phyloP scores from a whole-genome alignment of 2,329 filamentous ascomycete species.

The Verticillium isaacii region DNA sequence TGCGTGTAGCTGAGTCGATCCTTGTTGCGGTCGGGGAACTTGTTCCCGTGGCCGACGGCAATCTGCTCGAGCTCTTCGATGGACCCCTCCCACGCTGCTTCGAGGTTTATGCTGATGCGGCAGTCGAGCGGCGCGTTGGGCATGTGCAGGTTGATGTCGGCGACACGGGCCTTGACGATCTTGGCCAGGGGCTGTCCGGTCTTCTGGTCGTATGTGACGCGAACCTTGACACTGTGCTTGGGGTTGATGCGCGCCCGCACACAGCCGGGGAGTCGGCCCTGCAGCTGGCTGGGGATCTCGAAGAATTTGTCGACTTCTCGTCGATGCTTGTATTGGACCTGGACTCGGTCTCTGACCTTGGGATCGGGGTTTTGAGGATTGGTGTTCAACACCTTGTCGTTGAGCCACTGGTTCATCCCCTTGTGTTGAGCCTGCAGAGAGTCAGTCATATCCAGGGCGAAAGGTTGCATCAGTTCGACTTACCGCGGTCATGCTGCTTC shows the following conservation, averaged over 20 bases:
- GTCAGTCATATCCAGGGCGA: background rate
- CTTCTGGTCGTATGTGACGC: slow-evolving; percentile 73
- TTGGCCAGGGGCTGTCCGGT: slow-evolving; percentile 66
- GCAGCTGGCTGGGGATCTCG: slow-evolving; percentile 59
- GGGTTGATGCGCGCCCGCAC: slow-evolving; percentile 57
- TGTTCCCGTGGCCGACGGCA: slow-evolving; percentile 29
- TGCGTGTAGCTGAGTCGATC: slow-evolving; percentile 90
- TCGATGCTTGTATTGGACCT: slow-evolving; percentile 76
- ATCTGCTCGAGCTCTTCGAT: slow-evolving; percentile 48
- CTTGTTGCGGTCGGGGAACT: slow-evolving; percentile 66
- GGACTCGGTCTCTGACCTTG: slow-evolving; percentile 41
- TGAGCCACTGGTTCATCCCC: slow-evolving; percentile 79
- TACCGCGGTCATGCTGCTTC: slow-evolving; percentile 88
- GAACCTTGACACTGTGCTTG: slow-evolving; percentile 56
- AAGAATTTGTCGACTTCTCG: slow-evolving; percentile 82
- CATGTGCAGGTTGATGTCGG: slow-evolving; percentile 82
- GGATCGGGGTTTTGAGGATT: slow-evolving; percentile 47
- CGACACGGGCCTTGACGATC: slow-evolving; percentile 88
- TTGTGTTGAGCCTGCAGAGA: slow-evolving; percentile 67
- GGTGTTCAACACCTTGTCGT: slow-evolving; percentile 58
- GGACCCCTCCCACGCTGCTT: slow-evolving; percentile 79
- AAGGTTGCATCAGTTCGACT: slow-evolving; percentile 19
- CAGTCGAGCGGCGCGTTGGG: slow-evolving; percentile 79
- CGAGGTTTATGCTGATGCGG: slow-evolving; percentile 89
- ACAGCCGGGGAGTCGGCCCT: slow-evolving; percentile 58